Evolutionary conservation across 441 rosid genomes (phyloP).

Genomic region (Gossypium armourianum): DNA sequence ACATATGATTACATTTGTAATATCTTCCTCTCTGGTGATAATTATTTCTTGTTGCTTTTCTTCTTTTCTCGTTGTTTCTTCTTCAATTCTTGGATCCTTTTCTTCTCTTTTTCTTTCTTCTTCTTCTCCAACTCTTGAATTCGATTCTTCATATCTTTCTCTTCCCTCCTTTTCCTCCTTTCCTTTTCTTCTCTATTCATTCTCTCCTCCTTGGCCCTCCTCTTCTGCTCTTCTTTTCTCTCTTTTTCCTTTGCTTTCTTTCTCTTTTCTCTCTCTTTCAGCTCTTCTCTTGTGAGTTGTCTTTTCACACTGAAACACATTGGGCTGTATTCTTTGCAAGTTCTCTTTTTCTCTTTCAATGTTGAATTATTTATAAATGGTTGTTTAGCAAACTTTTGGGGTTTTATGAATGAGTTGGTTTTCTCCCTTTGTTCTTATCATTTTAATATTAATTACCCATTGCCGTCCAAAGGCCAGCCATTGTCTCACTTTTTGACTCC

Average conservation of each 20-base stretch:
- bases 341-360: background rate
- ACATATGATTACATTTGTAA: background rate
- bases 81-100: slow-evolving; percentile 4
- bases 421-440: background rate
- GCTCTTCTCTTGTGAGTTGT: slow-evolving; percentile 22
- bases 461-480: slow-evolving; percentile 12
- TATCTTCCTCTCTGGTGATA: background rate
- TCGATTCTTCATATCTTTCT: slow-evolving; percentile 11
- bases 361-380: background rate
- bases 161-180: background rate
- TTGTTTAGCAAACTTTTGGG: background rate
- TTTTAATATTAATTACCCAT: background rate
- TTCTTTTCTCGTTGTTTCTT: slow-evolving; percentile 6
- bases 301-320: slow-evolving; percentile 25
- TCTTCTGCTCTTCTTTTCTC: background rate
- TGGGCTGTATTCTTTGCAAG: background rate
- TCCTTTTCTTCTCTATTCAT: background rate
- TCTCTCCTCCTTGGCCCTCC: background rate
- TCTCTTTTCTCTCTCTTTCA: slow-evolving; percentile 21
- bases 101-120: slow-evolving; percentile 12
- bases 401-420: background rate
- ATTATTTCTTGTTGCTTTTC: slow-evolving; percentile 9
- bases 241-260: slow-evolving; percentile 21
- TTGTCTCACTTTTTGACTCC: slow-evolving; percentile 4
- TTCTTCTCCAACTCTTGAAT: background rate